phyloP scores from a whole-genome alignment of 495 filamentous ascomycete species.

The Chaetomium fimeti region DNA sequence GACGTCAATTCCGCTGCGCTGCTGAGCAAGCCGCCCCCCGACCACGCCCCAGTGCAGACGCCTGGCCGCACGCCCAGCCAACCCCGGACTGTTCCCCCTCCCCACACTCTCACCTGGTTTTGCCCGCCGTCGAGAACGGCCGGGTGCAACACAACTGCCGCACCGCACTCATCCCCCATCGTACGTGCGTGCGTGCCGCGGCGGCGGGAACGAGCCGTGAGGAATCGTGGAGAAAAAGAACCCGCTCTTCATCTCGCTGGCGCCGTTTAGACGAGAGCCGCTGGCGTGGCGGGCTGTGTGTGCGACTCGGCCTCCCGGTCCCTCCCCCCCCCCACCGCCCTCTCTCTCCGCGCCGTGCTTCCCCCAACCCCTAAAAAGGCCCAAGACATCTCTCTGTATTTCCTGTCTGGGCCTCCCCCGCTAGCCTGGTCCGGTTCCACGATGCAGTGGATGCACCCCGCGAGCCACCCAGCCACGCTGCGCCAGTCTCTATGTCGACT shows the following conservation, averaged over 20 bases:
- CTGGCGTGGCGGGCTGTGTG: constrained; percentile 6
- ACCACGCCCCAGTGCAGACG: background rate
- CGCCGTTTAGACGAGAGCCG: background rate
- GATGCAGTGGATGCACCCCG: constrained; percentile 38
- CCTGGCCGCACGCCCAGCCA: constrained; percentile 18
- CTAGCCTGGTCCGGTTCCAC: constrained; percentile 38
- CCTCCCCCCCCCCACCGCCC: background rate
- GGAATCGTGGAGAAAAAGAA: constrained; percentile 28
- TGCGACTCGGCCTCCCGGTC: constrained; percentile 12
- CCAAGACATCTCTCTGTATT: constrained; percentile 29
- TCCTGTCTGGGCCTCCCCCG: constrained; percentile 30
- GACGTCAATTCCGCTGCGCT: constrained; percentile 35
- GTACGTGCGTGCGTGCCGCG: constrained; percentile 24
- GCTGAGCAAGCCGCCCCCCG: constrained; percentile 25
- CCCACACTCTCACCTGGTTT: constrained; percentile 30
- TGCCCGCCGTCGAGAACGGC: constrained; percentile 24
- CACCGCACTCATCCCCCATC: constrained; percentile 25
- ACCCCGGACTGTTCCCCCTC: constrained; percentile 23
- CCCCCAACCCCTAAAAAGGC: constrained; percentile 29
- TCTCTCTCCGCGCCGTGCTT: background rate
- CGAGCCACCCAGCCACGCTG: constrained; percentile 35
- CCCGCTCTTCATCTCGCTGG: constrained; percentile 18
- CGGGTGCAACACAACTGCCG: constrained; percentile 39
- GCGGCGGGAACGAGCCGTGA: constrained; percentile 20
- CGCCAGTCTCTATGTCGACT: constrained; percentile 37